Evolutionary conservation across 169 alveolate genomes (phyloP).

Genomic region (Plasmodium falciparum): DNA sequence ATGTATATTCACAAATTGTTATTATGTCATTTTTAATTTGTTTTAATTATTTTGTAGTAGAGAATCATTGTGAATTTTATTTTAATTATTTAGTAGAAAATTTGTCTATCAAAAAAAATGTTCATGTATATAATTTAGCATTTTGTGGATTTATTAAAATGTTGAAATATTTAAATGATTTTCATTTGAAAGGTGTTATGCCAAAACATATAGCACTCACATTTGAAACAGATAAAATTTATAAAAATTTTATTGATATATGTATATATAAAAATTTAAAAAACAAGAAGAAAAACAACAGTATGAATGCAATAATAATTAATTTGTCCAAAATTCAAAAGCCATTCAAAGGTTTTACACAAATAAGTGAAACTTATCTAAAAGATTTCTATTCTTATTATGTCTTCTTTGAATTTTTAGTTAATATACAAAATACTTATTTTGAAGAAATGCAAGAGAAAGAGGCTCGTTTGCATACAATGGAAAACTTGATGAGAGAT

Average conservation of each 20-base stretch:
- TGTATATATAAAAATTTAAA: constrained; percentile 73
- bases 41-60: constrained; percentile 42
- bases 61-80: constrained; percentile 37
- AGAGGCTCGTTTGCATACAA: neutral
- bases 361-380: constrained; percentile 39
- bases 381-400: constrained; percentile 49
- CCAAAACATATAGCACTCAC: constrained; percentile 13
- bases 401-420: constrained; percentile 67
- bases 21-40: constrained; percentile 59
- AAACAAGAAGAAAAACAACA: constrained; percentile 67
- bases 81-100: constrained; percentile 61
- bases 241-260: constrained; percentile 45
- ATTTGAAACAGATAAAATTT: constrained; percentile 18
- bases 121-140: constrained; percentile 67
- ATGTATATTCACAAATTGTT: constrained; percentile 62
- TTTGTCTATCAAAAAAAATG: constrained; percentile 64
- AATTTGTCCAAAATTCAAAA: constrained; percentile 62
- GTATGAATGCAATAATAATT: constrained; percentile 68
- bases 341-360: constrained; percentile 58
- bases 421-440: constrained; percentile 38
- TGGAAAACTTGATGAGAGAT: neutral
- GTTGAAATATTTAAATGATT: constrained; percentile 14
- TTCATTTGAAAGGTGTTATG: neutral
- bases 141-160: constrained; percentile 66
- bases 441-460: constrained; percentile 1